Base-by-base conservation (phyloP, 176 grass and related monocot species). In the Puccinellia tenuiflora region DNA sequence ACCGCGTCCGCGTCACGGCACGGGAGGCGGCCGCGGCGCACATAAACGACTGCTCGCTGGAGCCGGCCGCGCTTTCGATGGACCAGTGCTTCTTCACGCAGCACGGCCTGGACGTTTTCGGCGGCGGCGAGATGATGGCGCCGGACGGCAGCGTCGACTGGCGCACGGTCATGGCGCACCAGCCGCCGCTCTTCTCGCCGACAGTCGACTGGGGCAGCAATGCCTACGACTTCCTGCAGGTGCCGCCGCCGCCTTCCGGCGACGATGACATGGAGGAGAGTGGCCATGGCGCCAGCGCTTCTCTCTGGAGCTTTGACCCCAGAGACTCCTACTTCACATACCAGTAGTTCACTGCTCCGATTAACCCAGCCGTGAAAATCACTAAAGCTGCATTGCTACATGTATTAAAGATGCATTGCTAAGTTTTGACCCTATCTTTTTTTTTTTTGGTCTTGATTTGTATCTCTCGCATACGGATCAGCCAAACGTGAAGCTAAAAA, bases 121-220 rank as follows among this genome's bases (percentile, higher is more conserved):
- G 63, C n/a, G 11, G 70, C 42, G 25, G 9, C 13, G 73, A 16
- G 7, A 46, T 62, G 73, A 52, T 71, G 34, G 62, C 79, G 52
- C 77, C 78, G 65, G 88, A 90, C 46, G 88, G 79, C 21, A 90
- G 73, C 73, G 65, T 90, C 73, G 88, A 90, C 79, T 86, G 88
- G 88, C 73, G 35, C 26, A 57, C 43, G 26, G 16, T 90, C 73
- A 90, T 90, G 78, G 88, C 84, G 37, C 84, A 90, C 64, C 84
- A 66, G 66, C 88, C 88, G 37, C 88, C 88, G 66, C 55, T 90
- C 37, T 90, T 56, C 84, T 90, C 88, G 16, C 88, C 88, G 9
- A 73, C 79, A 20, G 77, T 26, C 8, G 54, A 79, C 9, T 90
- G 88, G 88, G 65, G 83, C 16, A 40, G 55, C 84, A 86, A 57